Percentiles rank a stretch among this genome's conserved stretches.
These are phyloP conservation scores for Nicotiana tabacum DNA, from an alignment of 257 asterid genomes.

Conservation along the genomic window DNA sequence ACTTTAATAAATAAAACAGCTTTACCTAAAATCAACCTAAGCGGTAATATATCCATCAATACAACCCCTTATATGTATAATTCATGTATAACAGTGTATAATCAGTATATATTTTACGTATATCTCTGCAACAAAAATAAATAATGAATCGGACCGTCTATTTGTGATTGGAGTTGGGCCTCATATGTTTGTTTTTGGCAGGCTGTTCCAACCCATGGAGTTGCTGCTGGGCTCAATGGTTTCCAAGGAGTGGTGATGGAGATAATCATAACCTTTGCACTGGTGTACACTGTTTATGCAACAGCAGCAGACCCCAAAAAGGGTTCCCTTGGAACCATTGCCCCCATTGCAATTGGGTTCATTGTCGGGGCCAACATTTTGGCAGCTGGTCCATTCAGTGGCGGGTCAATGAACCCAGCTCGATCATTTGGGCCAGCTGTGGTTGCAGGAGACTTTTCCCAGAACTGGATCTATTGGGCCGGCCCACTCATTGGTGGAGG, in stretches of 20 bases:
- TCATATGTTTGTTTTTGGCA: slow-evolving; percentile 17
- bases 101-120: too few relatives aligned
- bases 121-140: too few relatives aligned
- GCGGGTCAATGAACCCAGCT: slow-evolving; percentile 87
- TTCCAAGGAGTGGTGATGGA: slow-evolving; percentile 57
- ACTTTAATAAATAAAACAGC: too few relatives aligned
- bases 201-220: slow-evolving; percentile 65
- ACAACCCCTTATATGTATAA: too few relatives aligned
- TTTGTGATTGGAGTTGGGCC: too few relatives aligned
- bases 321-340: slow-evolving; percentile 62
- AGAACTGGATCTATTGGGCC: slow-evolving; percentile 65
- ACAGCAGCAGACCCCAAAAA: slow-evolving; percentile 80
- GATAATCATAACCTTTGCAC: slow-evolving; percentile 57
- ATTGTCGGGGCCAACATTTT: slow-evolving; percentile 69
- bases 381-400: slow-evolving; percentile 78
- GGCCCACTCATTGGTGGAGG: slow-evolving; percentile 84
- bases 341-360: slow-evolving; percentile 75
- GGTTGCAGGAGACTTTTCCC: slow-evolving; percentile 43
- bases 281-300: slow-evolving; percentile 74
- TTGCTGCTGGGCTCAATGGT: slow-evolving; percentile 42
- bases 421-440: slow-evolving; percentile 76
- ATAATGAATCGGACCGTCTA: too few relatives aligned
- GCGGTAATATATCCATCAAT: too few relatives aligned
- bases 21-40: too few relatives aligned
- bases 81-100: too few relatives aligned